Conservation (phyloP, 805 yeast species). For the Zygoascus flipseniorum region DNA sequence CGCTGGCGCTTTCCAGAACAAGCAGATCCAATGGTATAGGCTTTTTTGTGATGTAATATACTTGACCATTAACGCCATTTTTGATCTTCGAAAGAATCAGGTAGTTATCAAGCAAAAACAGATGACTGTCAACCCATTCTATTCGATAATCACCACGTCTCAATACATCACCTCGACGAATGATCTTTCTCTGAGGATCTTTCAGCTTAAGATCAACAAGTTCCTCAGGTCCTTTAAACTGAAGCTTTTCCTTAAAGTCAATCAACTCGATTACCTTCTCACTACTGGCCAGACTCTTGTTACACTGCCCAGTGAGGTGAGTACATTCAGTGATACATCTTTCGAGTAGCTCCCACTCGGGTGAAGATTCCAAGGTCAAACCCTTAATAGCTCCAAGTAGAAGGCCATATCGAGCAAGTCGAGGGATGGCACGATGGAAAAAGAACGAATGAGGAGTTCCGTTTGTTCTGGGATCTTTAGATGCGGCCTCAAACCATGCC, state of each 20-base stretch:
- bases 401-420: constrained; percentile 50
- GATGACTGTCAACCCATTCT: constrained; percentile 41
- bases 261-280: constrained; percentile 49
- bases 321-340: constrained; percentile 49
- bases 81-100: constrained; percentile 33
- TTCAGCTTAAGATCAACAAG: constrained; percentile 42
- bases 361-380: constrained; percentile 37
- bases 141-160: constrained; percentile 59
- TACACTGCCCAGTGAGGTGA: constrained; percentile 48
- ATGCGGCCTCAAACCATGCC: constrained; percentile 47
- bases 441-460: constrained; percentile 36
- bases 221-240: constrained; percentile 43
- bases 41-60: constrained; percentile 18
- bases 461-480: constrained; percentile 38
- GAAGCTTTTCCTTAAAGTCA: constrained; percentile 43
- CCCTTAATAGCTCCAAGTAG: constrained; percentile 53
- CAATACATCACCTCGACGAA: constrained; percentile 49
- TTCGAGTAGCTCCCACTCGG: constrained; percentile 44
- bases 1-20: constrained; percentile 46
- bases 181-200: constrained; percentile 47
- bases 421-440: constrained; percentile 48
- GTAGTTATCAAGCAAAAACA: constrained; percentile 64
- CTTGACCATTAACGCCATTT: constrained; percentile 27
- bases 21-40: constrained; percentile 41
- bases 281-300: constrained; percentile 53